phyloP scores from a whole-genome alignment of 2,329 filamentous ascomycete genomes.

The Colletotrichum destructivum region DNA sequence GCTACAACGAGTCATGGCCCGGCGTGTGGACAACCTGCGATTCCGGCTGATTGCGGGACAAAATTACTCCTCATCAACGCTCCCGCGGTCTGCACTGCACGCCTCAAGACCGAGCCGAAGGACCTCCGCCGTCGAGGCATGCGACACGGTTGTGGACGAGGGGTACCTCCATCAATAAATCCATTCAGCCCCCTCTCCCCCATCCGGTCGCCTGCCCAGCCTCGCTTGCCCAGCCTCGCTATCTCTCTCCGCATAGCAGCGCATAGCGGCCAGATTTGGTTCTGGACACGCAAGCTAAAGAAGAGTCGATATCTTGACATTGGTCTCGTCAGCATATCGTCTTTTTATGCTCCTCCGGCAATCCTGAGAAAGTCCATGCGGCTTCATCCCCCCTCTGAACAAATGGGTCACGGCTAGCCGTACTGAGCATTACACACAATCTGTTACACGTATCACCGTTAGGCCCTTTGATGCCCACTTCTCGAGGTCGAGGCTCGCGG shows the following conservation, averaged over 20 bases:
- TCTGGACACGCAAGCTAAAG: constrained; percentile 10
- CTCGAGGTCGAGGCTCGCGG: constrained; percentile 9
- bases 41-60: constrained; percentile 25
- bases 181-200: constrained; percentile 18
- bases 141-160: constrained; percentile 10
- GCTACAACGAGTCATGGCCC: constrained; percentile 36
- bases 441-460: background rate
- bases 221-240: constrained; percentile 35
- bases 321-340: background rate
- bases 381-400: background rate
- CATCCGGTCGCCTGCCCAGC: constrained; percentile 23
- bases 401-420: background rate
- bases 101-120: constrained; percentile 36
- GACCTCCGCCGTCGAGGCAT: constrained; percentile 21
- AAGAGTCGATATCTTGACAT: background rate
- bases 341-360: background rate
- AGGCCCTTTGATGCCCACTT: constrained; percentile 1
- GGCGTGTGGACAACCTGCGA: constrained; percentile 16
- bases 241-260: constrained; percentile 28
- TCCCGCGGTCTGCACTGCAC: constrained; percentile 34
- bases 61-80: constrained; percentile 16
- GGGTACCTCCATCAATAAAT: constrained; percentile 22
- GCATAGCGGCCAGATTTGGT: constrained; percentile 17
- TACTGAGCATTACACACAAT: background rate
- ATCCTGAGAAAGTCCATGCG: background rate